Base-by-base conservation (phyloP, 2,329 filamentous ascomycete genomes). In the Beauveria sp. region DNA sequence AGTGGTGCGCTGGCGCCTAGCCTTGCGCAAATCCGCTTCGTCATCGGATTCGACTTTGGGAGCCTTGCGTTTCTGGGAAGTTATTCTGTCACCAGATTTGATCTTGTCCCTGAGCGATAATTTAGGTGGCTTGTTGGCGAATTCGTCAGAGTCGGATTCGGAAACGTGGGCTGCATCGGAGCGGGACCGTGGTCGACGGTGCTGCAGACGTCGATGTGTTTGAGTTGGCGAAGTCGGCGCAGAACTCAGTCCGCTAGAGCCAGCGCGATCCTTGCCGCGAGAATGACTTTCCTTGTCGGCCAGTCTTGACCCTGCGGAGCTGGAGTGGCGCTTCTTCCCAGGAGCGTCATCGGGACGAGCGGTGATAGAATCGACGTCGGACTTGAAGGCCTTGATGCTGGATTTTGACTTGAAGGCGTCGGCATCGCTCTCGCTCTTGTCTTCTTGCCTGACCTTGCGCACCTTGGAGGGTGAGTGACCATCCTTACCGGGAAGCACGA, bases 401-500 rank as follows among this genome's bases (percentile, higher is more conserved):
- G 72, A 67, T 61, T 55, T 59, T n/a, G 55, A n/a, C 40, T 68
- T 73, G 30, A 72, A 69, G 18, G 68, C 70, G 10, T 75, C 75
- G 57, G 73, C 77, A 63, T 85, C 83, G 61, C 79, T 78, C 61
- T 85, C 84, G 66, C 80, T 83, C 67, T 78, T 81, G 68, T 86
- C 84, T 69, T 88, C 86, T 65, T 87, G 83, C 70, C 86, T 87
- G 52, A 83, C 77, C 72, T 87, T 87, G 62, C 84, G 80, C 62
- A 78, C 77, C 71, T 87, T 87, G 62, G 84, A 83, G 0, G 84
- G 84, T 26, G 84, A 87, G 67, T 84, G 77, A 44, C 83, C 84
- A 69, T 87, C 82, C 69, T 87, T 88, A 30, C 84, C 84, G 12
- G 84, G 80, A 40, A 89, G 72, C 41, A 90, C 86, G 64, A 89